These are phyloP conservation scores for Vitis rotundifolia DNA, from an alignment of 164 flowering plant genomes.

Conservation along the genomic window DNA sequence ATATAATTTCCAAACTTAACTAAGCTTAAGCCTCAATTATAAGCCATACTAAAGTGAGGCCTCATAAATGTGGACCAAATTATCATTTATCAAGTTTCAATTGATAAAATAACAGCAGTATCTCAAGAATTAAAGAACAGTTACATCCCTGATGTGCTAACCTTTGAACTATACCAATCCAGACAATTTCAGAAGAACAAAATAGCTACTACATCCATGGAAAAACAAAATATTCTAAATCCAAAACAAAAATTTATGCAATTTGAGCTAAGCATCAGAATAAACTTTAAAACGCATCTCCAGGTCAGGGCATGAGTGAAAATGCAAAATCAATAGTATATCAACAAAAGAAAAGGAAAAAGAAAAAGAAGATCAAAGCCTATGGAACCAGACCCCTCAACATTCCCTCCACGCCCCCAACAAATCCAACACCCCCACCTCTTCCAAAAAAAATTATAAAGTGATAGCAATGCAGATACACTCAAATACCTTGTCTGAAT, in stretches of 20 bases:
- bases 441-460: neutral
- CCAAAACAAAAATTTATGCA: neutral
- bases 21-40: too few species aligned
- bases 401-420: too few species aligned
- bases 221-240: neutral
- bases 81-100: too few species aligned
- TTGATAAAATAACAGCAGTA: too few species aligned
- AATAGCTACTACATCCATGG: neutral
- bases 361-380: neutral
- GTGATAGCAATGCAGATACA: neutral
- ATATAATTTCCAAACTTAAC: too few species aligned
- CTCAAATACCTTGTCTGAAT: slow-evolving; percentile 41
- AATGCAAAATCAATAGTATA: too few species aligned
- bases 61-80: too few species aligned
- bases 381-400: too few species aligned
- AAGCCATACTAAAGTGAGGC: too few species aligned
- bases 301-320: too few species aligned
- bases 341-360: neutral
- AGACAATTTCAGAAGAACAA: neutral
- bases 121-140: neutral
- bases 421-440: too few species aligned
- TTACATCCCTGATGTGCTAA: neutral
- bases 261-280: neutral
- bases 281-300: too few species aligned
- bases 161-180: neutral